A percentile compares a stretch with the other conserved stretches of the same genome.
Conservation (phyloP, 176 grass and related monocot species). For the Carex myosuroides region DNA sequence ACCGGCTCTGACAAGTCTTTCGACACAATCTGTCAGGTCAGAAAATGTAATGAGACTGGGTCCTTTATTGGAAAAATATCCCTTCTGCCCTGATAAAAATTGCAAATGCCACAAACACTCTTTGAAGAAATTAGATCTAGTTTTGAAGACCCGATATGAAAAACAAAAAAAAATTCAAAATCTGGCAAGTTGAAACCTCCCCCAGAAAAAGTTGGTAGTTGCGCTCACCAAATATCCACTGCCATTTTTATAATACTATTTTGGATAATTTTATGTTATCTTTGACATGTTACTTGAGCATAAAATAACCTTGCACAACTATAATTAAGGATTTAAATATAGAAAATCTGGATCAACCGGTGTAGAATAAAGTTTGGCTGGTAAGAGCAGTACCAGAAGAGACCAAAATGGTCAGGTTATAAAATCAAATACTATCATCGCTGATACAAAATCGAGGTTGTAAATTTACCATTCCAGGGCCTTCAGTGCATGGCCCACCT, state of each 20-base stretch:
- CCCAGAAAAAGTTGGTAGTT: neutral
- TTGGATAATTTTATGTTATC: neutral
- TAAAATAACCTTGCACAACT: neutral
- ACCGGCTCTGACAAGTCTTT: constrained; percentile 94
- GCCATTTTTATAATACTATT: neutral
- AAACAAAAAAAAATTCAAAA: neutral
- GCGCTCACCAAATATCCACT: neutral
- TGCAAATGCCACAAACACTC: neutral
- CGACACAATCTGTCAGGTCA: constrained; percentile 68
- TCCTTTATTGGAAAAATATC: neutral
- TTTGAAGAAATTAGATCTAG: neutral
- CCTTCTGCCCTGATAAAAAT: neutral
- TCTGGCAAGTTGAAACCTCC: neutral
- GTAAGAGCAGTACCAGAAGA: constrained; percentile 12
- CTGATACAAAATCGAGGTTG: constrained; percentile 1
- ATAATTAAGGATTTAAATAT: neutral
- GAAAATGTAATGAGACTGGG: neutral
- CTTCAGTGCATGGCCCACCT: constrained; percentile 83
- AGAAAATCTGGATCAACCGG: neutral
- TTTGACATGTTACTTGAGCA: neutral
- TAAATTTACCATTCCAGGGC: constrained; percentile 85
- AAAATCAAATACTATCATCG: constrained; percentile 2
- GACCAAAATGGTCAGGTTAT: constrained; percentile 2
- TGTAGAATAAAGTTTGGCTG: neutral
- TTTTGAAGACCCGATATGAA: neutral